A percentile compares a stretch with the other conserved stretches of the same genome.
These are phyloP conservation scores for Cladophialophora chaetospira DNA, from an alignment of 2,329 filamentous ascomycete genomes.

Conservation along the genomic window DNA sequence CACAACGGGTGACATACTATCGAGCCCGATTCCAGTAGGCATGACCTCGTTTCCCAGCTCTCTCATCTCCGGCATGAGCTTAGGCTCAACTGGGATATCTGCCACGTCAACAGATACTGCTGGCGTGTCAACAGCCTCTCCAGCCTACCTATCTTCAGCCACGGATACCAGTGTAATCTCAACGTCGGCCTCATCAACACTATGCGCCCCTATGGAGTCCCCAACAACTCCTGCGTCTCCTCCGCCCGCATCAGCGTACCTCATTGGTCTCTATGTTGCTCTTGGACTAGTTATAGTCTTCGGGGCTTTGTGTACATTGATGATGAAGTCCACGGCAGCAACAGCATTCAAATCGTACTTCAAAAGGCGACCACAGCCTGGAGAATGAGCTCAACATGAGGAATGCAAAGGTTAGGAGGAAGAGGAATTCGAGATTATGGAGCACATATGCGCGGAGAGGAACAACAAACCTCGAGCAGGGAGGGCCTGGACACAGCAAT, in stretches of 20 bases:
- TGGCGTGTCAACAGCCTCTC: background rate
- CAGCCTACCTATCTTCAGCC: background rate
- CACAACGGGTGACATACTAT: background rate
- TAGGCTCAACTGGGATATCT: background rate
- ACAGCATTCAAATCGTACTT: conserved; percentile 2
- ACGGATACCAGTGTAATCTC: background rate
- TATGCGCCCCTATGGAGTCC: background rate
- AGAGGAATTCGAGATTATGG: background rate
- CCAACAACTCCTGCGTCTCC: background rate
- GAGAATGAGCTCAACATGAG: background rate
- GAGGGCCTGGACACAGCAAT: background rate
- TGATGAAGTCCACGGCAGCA: conserved; percentile 1
- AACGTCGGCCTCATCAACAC: background rate
- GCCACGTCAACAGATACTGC: background rate
- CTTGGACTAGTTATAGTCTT: conserved; percentile 20
- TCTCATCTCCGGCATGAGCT: background rate
- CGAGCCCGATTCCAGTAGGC: background rate
- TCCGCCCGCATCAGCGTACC: conserved; percentile 2
- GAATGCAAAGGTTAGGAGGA: background rate
- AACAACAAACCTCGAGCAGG: background rate
- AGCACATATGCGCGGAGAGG: background rate
- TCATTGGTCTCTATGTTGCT: conserved; percentile 14
- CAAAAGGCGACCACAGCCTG: background rate
- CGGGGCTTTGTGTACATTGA: conserved; percentile 14
- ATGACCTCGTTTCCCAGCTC: background rate